A percentile compares a stretch with the other conserved stretches of the same genome.
Evolutionary conservation across 345 rosid species (phyloP).

Genomic region (Excoecaria cochinchinensis): DNA sequence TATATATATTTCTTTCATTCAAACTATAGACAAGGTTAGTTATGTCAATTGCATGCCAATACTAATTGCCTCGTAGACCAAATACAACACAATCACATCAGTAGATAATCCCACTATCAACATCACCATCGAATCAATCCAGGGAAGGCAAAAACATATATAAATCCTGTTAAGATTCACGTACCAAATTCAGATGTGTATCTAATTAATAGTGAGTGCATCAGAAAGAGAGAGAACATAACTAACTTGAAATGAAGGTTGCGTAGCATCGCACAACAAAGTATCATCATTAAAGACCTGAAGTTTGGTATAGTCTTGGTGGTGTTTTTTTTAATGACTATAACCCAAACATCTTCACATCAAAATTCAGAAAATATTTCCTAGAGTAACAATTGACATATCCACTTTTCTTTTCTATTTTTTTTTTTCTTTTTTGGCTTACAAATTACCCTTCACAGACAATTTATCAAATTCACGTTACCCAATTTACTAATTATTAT

Average conservation of each 20-base stretch:
- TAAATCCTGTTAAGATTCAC: no score
- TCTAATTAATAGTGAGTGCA: background rate
- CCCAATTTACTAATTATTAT: background rate
- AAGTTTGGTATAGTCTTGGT: conserved; percentile 16
- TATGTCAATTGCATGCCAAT: no score
- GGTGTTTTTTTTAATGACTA: background rate
- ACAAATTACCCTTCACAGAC: background rate
- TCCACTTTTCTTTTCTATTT: background rate
- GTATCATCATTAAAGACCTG: conserved; percentile 21
- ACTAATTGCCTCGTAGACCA: no score
- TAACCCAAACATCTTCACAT: background rate
- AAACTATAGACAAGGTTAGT: no score
- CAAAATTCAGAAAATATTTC: conserved; percentile 5
- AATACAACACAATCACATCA: no score
- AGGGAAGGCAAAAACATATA: no score
- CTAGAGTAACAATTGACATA: background rate
- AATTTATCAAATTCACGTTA: background rate
- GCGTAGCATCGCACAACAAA: conserved; percentile 15
- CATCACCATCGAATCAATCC: background rate
- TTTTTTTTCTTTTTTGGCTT: background rate
- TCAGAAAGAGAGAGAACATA: background rate
- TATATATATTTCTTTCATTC: no score
- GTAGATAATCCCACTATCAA: background rate
- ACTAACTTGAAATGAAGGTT: conserved; percentile 31
- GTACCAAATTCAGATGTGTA: background rate